These are phyloP conservation scores for Lenzites betulinus DNA, from an alignment of 768 basidiomycete species.

Conservation along the genomic window DNA sequence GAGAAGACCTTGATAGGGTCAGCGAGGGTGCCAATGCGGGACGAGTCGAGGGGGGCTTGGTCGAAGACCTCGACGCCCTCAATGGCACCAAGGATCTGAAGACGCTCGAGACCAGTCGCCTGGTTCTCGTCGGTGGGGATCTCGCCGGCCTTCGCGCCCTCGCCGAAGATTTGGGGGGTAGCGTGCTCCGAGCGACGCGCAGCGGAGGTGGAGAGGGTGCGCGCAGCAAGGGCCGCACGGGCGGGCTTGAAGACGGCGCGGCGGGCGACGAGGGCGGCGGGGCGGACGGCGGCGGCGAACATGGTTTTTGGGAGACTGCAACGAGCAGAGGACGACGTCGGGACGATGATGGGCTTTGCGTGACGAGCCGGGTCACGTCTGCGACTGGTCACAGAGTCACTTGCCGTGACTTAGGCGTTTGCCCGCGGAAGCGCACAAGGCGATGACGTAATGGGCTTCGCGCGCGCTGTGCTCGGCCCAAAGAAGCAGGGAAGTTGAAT, in stretches of 20 bases:
- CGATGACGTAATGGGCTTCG: slow-evolving; percentile 14
- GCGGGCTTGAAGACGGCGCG: slow-evolving; percentile 27
- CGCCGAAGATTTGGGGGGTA: slow-evolving; percentile 67
- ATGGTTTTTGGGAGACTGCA: slow-evolving; percentile 29
- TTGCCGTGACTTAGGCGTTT: slow-evolving; percentile 10
- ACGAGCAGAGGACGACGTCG: slow-evolving; percentile 18
- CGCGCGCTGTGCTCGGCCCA: background rate
- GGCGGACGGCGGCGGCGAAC: slow-evolving; percentile 33
- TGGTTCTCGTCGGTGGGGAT: slow-evolving; percentile 87
- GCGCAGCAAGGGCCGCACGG: slow-evolving; percentile 30
- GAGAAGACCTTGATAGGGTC: slow-evolving; percentile 89
- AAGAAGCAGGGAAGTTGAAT: slow-evolving; percentile 17
- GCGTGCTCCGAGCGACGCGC: slow-evolving; percentile 56
- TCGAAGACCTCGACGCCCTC: slow-evolving; percentile 92
- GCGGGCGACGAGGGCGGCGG: slow-evolving; percentile 26
- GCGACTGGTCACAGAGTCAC: slow-evolving; percentile 11
- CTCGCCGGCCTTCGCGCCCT: slow-evolving; percentile 70
- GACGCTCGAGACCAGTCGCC: slow-evolving; percentile 94
- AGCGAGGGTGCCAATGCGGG: slow-evolving; percentile 82
- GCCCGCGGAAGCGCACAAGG: background rate
- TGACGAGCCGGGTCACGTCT: slow-evolving; percentile 20
- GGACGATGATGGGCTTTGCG: slow-evolving; percentile 17
- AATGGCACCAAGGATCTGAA: slow-evolving; percentile 87
- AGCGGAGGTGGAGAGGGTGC: slow-evolving; percentile 61
- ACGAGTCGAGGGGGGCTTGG: slow-evolving; percentile 78